Base-by-base conservation (phyloP, 2,329 filamentous ascomycete species). In the Thielaviopsis cerberus region DNA sequence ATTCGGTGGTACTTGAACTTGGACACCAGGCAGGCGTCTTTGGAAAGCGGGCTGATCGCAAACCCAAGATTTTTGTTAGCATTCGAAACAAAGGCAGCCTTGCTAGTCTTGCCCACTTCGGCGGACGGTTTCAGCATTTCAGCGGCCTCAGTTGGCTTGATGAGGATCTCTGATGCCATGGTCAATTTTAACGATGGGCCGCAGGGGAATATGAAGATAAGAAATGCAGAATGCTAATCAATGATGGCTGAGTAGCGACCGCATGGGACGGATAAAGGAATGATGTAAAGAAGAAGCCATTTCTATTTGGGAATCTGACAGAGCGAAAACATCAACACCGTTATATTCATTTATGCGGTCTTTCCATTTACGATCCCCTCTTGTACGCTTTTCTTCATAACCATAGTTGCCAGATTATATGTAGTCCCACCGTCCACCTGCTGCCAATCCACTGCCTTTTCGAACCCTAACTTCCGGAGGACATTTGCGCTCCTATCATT, bases 401-500 rank as follows among this genome's bases (percentile, higher is more conserved):
- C 37, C 51, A 58, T 50, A 6, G 53, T 53, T 26, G 53, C 53
- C 45, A 61, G 13, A 26, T 58, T 27, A 50, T 55, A 58, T 22
- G 55, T 53, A 10, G 45, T 37, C 6, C 51, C 60, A 23, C 55
- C 50, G 8, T 70, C 66, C 11, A 59, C 56, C 54, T 70, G 66
- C 5, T 62, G 59, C 68, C 70, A 76, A 25, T 62, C 66, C 63
- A 73, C 72, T 51, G 72, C 72, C 41, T 72, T 64, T 63, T 69
- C 68, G 62, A 84, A 81, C 0, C 81, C 80, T 15, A 65, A 67
- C 64, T 83, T 84, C 53, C 66, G 63, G 57, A 86, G 62, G 7
- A 86, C 76, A 2, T 72, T 72, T 59, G 75, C 74, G 63, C 82
- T 85, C 3, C 69, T 70, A 7, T 60, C 58, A 63, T 86, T 83